phyloP scores from a whole-genome alignment of 495 filamentous ascomycete species.

The Podospora australis region DNA sequence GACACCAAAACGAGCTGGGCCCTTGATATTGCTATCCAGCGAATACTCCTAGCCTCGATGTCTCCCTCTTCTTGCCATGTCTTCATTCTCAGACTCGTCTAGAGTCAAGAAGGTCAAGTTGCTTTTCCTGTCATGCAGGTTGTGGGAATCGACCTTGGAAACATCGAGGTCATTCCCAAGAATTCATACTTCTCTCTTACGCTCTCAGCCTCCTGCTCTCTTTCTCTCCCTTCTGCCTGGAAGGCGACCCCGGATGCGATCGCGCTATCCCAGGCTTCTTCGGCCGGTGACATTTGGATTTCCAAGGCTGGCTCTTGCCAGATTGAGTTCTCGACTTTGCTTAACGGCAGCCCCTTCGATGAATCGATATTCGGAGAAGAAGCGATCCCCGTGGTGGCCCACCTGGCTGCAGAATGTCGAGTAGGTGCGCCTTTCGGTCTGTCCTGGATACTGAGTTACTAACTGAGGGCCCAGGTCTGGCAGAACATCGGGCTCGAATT shows the following conservation, averaged over 20 bases:
- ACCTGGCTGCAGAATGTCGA: slow-evolving; percentile 13
- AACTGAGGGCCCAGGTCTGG: slow-evolving; percentile 17
- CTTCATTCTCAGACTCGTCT: too few relatives aligned
- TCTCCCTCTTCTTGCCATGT: too few relatives aligned
- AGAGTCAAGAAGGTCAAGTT: too few relatives aligned
- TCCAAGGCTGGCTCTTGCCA: slow-evolving; percentile 24
- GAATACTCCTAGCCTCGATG: too few relatives aligned
- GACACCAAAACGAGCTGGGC: too few relatives aligned
- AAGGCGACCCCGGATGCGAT: slow-evolving; percentile 2
- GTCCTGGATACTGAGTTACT: not conserved
- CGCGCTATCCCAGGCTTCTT: slow-evolving; percentile 10
- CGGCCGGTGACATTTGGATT: slow-evolving; percentile 19
- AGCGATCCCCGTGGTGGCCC: not conserved
- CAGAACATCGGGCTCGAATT: slow-evolving; percentile 21
- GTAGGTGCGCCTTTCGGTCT: slow-evolving; percentile 2
- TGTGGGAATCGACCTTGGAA: slow-evolving; percentile 21
- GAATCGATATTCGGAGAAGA: not conserved
- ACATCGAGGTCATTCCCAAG: slow-evolving; percentile 14
- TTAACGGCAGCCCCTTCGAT: slow-evolving; percentile 14
- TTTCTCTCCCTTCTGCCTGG: slow-evolving; percentile 6
- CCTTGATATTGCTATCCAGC: too few relatives aligned
- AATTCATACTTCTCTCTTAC: slow-evolving; percentile 12
- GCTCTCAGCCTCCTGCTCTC: slow-evolving; percentile 13
- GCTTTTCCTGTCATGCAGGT: too few relatives aligned
- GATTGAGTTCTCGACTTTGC: slow-evolving; percentile 14